These are phyloP conservation scores for Globisporangium cystogenes DNA, from an alignment of 352 stramenopile species.

Conservation along the genomic window DNA sequence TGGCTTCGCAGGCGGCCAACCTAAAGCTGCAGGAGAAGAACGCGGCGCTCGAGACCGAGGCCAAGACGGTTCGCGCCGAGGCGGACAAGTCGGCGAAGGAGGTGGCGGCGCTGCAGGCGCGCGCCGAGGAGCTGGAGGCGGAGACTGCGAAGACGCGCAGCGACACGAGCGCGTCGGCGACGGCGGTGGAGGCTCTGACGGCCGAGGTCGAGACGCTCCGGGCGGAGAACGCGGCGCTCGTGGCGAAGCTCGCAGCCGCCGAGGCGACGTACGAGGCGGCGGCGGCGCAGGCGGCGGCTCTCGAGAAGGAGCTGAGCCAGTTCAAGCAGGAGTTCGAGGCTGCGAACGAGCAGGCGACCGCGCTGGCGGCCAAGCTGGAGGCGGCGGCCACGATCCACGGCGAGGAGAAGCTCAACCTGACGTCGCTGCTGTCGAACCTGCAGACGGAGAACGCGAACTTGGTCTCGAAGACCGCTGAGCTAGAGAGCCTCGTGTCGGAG, in stretches of 20 bases:
- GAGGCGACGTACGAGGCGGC: conserved; percentile 8
- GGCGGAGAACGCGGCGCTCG: conserved; percentile 7
- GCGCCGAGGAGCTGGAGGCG: conserved; percentile 17
- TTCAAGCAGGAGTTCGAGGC: conserved; percentile 13
- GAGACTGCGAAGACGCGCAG: conserved; percentile 24
- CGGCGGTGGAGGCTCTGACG: conserved; percentile 3
- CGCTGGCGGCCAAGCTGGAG: conserved; percentile 9
- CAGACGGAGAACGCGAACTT: conserved; percentile 15
- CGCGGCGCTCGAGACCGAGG: conserved; percentile 29
- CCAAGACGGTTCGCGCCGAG: conserved; percentile 31
- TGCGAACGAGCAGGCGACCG: not conserved
- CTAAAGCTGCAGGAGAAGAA: conserved; percentile 44
- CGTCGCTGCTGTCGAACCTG: conserved; percentile 20
- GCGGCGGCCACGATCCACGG: conserved; percentile 19
- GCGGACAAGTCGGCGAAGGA: conserved; percentile 32
- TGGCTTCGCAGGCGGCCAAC: conserved; percentile 22
- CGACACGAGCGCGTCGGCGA: conserved; percentile 11
- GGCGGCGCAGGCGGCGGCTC: conserved; percentile 10
- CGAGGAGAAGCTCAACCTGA: conserved; percentile 27
- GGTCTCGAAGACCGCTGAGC: conserved; percentile 16
- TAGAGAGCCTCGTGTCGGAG: conserved; percentile 18
- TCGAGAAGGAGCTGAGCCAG: conserved; percentile 26
- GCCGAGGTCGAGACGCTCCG: conserved; percentile 8
- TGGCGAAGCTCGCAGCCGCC: conserved; percentile 9
- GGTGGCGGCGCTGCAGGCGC: conserved; percentile 22